These are phyloP conservation scores for Pinus taeda DNA, from an alignment of 75 land plant species.

Conservation along the genomic window DNA sequence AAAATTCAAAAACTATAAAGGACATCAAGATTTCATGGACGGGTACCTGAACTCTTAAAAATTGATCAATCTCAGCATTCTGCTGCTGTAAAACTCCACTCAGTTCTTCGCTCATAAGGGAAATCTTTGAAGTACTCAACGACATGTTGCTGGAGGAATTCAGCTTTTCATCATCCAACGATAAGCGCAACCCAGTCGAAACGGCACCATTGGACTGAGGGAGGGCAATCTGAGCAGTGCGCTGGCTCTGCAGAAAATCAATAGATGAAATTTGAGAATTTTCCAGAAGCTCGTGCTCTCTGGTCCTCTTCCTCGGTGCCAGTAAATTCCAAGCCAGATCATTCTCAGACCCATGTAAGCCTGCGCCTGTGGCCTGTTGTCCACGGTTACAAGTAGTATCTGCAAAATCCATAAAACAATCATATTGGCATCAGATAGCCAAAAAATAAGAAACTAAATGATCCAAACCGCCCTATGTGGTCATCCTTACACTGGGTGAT, in stretches of 20 bases:
- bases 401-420: constrained; percentile 4
- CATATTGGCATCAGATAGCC: not conserved
- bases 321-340: constrained; percentile 16
- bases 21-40: not conserved
- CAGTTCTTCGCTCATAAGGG: constrained; percentile 43
- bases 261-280: constrained; percentile 54
- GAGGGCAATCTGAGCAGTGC: not conserved
- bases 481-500: constrained; percentile 7
- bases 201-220: constrained; percentile 39
- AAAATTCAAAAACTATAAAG: not conserved
- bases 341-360: constrained; percentile 28
- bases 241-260: constrained; percentile 40
- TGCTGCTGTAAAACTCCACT: constrained; percentile 52
- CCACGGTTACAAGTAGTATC: constrained; percentile 7
- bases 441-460: not conserved
- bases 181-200: constrained; percentile 79
- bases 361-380: constrained; percentile 1
- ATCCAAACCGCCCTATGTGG: not conserved
- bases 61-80: constrained; percentile 66
- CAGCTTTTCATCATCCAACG: constrained; percentile 57
- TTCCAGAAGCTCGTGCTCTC: constrained; percentile 49
- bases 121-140: constrained; percentile 21
- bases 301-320: constrained; percentile 22
- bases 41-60: constrained; percentile 57
- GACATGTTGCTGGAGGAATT: constrained; percentile 30